Evolutionary conservation across 352 stramenopile genomes (phyloP).

Genomic region (Sclerospora graminicola): DNA sequence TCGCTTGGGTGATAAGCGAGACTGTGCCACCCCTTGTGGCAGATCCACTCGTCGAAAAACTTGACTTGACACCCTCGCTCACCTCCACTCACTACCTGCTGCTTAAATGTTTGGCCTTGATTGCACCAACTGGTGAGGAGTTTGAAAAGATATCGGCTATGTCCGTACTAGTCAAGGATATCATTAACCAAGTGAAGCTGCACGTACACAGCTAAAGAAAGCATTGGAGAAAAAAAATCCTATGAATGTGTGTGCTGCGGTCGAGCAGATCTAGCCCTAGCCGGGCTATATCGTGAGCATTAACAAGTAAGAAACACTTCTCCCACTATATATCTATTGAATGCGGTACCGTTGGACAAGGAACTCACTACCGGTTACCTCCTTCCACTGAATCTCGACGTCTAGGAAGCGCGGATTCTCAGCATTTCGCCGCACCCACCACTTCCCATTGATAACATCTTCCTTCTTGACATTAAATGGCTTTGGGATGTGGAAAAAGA

Average conservation of each 20-base stretch:
- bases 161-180: constrained; percentile 75
- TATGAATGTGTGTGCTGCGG: no score
- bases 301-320: not conserved
- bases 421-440: constrained; percentile 82
- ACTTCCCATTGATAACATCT: constrained; percentile 79
- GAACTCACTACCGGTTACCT: constrained; percentile 24
- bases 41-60: constrained; percentile 48
- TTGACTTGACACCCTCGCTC: constrained; percentile 64
- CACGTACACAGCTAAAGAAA: constrained; percentile 12
- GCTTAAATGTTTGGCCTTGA: constrained; percentile 52
- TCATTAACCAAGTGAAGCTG: constrained; percentile 60
- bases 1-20: constrained; percentile 58
- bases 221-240: not conserved
- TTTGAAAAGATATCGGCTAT: constrained; percentile 68
- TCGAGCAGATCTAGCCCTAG: no score
- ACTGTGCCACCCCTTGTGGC: constrained; percentile 38
- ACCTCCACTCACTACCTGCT: constrained; percentile 66
- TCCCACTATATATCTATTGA: constrained; percentile 38
- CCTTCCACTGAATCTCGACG: constrained; percentile 79
- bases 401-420: constrained; percentile 92
- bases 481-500: constrained; percentile 92
- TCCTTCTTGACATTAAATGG: constrained; percentile 64
- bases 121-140: constrained; percentile 28
- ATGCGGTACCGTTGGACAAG: constrained; percentile 63
- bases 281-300: constrained; percentile 9